These are phyloP conservation scores for Bimuria novae-zelandiae DNA, from an alignment of 2,329 filamentous ascomycete species.

Conservation along the genomic window DNA sequence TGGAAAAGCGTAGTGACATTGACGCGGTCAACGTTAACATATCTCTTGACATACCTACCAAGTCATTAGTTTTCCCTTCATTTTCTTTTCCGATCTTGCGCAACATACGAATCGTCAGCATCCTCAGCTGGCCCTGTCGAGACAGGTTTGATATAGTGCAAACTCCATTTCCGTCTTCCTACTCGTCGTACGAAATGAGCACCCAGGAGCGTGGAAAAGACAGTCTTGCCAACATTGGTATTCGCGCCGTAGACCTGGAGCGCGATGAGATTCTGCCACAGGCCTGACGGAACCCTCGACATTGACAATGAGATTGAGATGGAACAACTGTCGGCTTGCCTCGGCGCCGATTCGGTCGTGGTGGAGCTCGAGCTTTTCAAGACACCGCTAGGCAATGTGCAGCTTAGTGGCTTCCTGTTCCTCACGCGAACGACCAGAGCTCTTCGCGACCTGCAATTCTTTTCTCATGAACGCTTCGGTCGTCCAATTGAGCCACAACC, in stretches of 20 bases:
- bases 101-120: conserved; percentile 68
- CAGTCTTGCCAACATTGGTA: conserved; percentile 83
- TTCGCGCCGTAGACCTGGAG: conserved; percentile 84
- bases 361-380: not conserved
- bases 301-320: conserved; percentile 21
- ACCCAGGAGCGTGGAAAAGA: conserved; percentile 74
- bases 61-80: conserved; percentile 5
- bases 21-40: conserved; percentile 55
- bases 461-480: not conserved
- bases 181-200: conserved; percentile 52
- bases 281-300: conserved; percentile 59
- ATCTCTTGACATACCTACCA: conserved; percentile 65
- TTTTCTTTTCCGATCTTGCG: not conserved
- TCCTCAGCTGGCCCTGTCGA: conserved; percentile 74
- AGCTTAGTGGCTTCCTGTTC: conserved; percentile 12
- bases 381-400: conserved; percentile 2
- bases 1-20: conserved; percentile 69
- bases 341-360: not conserved
- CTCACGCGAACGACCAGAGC: not conserved
- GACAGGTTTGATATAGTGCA: conserved; percentile 77
- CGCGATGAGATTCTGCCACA: conserved; percentile 70
- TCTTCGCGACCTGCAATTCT: not conserved
- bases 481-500: not conserved
- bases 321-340: not conserved
- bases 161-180: conserved; percentile 39